Conservation (phyloP, 2,329 filamentous ascomycete species). For the Trichophyton equinum region DNA sequence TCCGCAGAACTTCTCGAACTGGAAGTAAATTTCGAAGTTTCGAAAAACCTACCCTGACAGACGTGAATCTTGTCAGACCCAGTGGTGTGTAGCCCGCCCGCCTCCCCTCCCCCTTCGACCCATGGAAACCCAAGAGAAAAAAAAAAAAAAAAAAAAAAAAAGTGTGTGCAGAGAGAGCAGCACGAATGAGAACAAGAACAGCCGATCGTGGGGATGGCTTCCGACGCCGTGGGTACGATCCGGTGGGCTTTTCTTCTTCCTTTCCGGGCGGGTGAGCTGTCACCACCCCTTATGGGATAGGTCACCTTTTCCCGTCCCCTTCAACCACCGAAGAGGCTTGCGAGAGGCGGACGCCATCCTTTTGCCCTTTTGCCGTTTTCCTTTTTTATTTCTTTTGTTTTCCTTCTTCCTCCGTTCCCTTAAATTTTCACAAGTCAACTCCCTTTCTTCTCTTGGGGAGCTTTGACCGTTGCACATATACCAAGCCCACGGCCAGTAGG, state of each 20-base stretch:
- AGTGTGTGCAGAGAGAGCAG: too few species aligned
- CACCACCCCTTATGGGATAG: conserved; percentile 1
- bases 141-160: neutral
- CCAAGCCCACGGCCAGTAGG: neutral
- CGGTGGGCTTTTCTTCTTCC: neutral
- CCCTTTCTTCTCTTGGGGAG: neutral
- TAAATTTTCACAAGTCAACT: neutral
- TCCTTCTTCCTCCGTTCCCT: neutral
- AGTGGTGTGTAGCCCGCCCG: too few species aligned
- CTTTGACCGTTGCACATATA: neutral
- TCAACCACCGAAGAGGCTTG: neutral
- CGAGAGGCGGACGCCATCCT: neutral
- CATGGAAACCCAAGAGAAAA: neutral
- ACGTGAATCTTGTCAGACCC: conserved; percentile 4
- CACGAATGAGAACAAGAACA: neutral
- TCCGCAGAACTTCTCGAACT: conserved; percentile 4
- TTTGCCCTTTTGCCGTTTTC: neutral
- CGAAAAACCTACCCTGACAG: conserved; percentile 1
- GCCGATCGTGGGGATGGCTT: neutral
- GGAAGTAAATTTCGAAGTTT: conserved; percentile 4
- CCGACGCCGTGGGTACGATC: conserved; percentile 1
- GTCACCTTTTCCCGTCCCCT: neutral
- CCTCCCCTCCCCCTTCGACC: neutral
- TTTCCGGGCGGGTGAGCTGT: conserved; percentile 1
- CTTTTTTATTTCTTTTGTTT: neutral